Percentiles rank a stretch among this genome's conserved stretches.
Conservation (phyloP, 1,284 basidiomycete species). For the Ganoderma lucidum region DNA sequence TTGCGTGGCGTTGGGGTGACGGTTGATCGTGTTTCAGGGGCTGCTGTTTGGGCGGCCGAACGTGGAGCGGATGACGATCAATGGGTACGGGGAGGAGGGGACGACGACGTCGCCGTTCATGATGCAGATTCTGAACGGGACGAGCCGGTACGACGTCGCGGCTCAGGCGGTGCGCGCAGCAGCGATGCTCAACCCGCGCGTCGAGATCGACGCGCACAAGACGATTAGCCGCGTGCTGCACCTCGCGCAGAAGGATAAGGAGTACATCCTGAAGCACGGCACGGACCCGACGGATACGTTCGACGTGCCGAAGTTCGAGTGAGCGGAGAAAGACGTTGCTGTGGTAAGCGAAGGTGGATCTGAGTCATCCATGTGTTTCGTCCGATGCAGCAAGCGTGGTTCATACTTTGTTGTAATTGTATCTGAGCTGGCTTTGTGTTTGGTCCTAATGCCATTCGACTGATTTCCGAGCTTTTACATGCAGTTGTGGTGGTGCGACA, state of each 20-base stretch:
- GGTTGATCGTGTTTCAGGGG: slow-evolving; percentile 43
- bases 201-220: slow-evolving; percentile 62
- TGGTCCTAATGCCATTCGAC: neutral
- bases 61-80: slow-evolving; percentile 58
- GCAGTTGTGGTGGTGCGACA: neutral
- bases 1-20: neutral
- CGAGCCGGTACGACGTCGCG: slow-evolving; percentile 71
- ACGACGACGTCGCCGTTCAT: slow-evolving; percentile 76
- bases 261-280: slow-evolving; percentile 63
- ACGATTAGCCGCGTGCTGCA: slow-evolving; percentile 62
- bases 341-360: neutral
- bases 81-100: slow-evolving; percentile 72
- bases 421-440: neutral
- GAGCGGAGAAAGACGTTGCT: slow-evolving; percentile 2
- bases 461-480: neutral
- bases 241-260: slow-evolving; percentile 58
- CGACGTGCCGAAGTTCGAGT: slow-evolving; percentile 51
- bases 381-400: neutral
- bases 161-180: slow-evolving; percentile 63
- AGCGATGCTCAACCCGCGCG: slow-evolving; percentile 56
- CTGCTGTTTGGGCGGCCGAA: slow-evolving; percentile 65
- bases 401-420: neutral
- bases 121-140: slow-evolving; percentile 77
- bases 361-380: neutral
- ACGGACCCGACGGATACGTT: slow-evolving; percentile 60